Evolutionary conservation across 768 basidiomycete species (phyloP).

Genomic region (Naematelia aurantialba): DNA sequence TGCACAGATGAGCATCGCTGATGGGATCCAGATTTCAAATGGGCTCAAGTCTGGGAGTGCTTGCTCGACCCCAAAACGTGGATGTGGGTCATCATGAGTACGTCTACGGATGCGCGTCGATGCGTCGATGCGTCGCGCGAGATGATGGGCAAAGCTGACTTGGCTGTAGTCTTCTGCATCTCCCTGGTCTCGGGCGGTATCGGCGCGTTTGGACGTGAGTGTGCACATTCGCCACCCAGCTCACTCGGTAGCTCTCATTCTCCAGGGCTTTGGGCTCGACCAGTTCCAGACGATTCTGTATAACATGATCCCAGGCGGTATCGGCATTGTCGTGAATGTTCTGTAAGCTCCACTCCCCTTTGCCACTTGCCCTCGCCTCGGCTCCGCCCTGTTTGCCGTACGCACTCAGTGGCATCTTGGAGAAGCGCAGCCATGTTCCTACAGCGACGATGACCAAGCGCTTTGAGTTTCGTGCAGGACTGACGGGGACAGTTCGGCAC

Average conservation of each 20-base stretch:
- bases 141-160: constrained; percentile 1
- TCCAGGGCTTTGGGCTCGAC: constrained; percentile 52
- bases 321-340: constrained; percentile 53
- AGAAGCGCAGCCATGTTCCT: too few relatives aligned
- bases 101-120: constrained; percentile 49
- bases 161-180: constrained; percentile 25
- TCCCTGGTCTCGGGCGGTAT: constrained; percentile 50
- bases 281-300: constrained; percentile 55
- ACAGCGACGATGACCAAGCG: too few relatives aligned
- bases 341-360: constrained; percentile 5
- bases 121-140: not conserved
- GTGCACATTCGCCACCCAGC: not conserved
- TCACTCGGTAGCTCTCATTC: constrained; percentile 43
- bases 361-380: too few relatives aligned
- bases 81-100: constrained; percentile 52
- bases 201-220: constrained; percentile 50
- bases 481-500: constrained; percentile 34
- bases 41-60: constrained; percentile 28
- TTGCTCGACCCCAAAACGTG: constrained; percentile 53
- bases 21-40: constrained; percentile 20
- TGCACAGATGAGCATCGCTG: not conserved
- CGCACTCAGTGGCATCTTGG: too few relatives aligned
- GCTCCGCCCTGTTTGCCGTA: too few relatives aligned
- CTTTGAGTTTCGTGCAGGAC: too few relatives aligned
- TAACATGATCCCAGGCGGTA: constrained; percentile 54